A percentile compares a stretch with the other conserved stretches of the same genome.
Conservation (phyloP, 805 yeast species). For the Sugiyamaella marilandica region DNA sequence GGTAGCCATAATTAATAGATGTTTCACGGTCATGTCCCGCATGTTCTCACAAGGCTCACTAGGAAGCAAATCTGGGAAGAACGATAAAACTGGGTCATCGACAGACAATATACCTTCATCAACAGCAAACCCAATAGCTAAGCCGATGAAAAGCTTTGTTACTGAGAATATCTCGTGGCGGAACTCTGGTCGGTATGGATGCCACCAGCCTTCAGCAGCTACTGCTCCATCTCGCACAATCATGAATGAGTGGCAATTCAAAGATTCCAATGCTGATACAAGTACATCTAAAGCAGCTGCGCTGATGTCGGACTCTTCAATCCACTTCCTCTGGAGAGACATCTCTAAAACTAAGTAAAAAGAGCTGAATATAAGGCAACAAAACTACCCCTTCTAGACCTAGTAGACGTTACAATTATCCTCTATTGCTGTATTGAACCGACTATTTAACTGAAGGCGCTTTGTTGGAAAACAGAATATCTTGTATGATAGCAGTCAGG, state of each 20-base stretch:
- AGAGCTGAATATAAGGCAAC: no score
- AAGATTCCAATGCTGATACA: background rate
- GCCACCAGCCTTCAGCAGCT: conserved; percentile 27
- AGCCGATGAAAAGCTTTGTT: conserved; percentile 13
- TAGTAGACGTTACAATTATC: no score
- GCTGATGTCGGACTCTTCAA: background rate
- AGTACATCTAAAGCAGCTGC: background rate
- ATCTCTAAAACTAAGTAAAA: background rate
- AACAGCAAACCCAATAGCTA: conserved; percentile 16
- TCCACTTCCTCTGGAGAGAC: background rate
- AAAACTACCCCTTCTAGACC: no score
- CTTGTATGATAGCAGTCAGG: no score
- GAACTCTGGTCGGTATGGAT: conserved; percentile 12
- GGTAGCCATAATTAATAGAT: conserved; percentile 16
- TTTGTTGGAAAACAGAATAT: no score
- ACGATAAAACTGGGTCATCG: conserved; percentile 9
- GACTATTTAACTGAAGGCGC: no score
- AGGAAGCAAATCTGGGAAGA: conserved; percentile 11
- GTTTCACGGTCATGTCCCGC: conserved; percentile 9
- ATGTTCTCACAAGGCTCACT: conserved; percentile 12
- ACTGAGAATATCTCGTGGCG: conserved; percentile 11
- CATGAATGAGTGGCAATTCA: conserved; percentile 3
- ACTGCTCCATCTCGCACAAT: conserved; percentile 9
- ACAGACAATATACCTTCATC: conserved; percentile 15
- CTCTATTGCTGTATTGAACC: no score